Evolutionary conservation across 306 rosid species (phyloP).

Genomic region (Begonia fuchsioides): DNA sequence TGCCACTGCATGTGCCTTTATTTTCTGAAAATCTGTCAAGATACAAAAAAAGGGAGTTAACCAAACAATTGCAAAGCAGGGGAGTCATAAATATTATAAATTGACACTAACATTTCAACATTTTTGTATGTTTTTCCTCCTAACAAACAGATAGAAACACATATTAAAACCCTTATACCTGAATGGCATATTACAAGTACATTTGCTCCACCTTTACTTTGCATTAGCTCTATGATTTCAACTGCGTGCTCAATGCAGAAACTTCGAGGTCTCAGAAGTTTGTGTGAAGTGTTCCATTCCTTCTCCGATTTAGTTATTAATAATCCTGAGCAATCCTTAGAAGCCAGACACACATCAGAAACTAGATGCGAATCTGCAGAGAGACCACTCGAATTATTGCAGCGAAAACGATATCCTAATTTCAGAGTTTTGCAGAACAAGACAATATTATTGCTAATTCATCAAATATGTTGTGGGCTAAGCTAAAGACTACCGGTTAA

Average conservation of each 20-base stretch:
- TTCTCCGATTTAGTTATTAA: conserved; percentile 20
- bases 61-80: conserved; percentile 3
- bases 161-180: conserved; percentile 31
- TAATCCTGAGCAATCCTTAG: conserved; percentile 23
- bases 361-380: conserved; percentile 33
- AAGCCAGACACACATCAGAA: conserved; percentile 22
- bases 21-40: conserved; percentile 73
- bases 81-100: no score
- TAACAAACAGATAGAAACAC: background rate
- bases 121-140: no score
- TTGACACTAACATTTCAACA: no score
- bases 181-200: conserved; percentile 92
- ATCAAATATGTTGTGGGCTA: background rate
- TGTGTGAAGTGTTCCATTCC: conserved; percentile 40
- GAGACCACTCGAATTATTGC: conserved; percentile 17
- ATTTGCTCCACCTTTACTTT: conserved; percentile 71
- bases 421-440: background rate
- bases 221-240: conserved; percentile 68
- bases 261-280: conserved; percentile 71
- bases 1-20: conserved; percentile 74
- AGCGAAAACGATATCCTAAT: conserved; percentile 5
- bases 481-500: conserved; percentile 1
- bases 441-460: background rate
- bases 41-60: conserved; percentile 9
- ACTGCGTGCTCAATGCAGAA: conserved; percentile 92